Evolutionary conservation across 208 protist species (phyloP), one percentile per base, ranked within the genome.

Genomic region (Crithidia fasciculata): DNA sequence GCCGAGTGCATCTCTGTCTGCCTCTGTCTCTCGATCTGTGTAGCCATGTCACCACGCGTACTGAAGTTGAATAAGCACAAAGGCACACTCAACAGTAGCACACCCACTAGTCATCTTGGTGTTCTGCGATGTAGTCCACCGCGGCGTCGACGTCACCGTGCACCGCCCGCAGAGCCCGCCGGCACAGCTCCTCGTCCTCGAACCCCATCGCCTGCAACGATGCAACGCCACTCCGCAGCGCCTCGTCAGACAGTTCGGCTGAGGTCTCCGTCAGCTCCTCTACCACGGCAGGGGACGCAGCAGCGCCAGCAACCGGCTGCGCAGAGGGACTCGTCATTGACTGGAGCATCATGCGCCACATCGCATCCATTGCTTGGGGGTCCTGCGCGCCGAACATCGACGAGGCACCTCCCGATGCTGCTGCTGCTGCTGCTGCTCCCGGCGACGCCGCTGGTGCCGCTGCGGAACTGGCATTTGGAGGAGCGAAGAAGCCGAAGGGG

Each of bases 161-260:
- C 0, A 74, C 69, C 7, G 76, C 84, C 12, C 67, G 43, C 39
- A 96, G 68, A 0, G 87, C 86, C 53, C 83, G 72, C 36, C 88
- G 49, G 66, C 85, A 93, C n/a, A 89, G 40, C 9, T 54, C 61
- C 45, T 90, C 86, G 67, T 95, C 83, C 37, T 93, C 84, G 70
- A 96, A 96, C 3, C 92, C 92, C 88, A 96, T 94, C n/a, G 91
- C 87, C 0, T 54, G 68, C 74, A 80, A 61, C 41, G 61, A 37
- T 10, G 56, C 47, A 12, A 80, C 2, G 0, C 74, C 74, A 0
- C 19, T 36, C 47, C 56, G 68, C 59, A 80, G 16, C 16, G 18
- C n/a, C 18, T 81, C 69, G 57, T 81, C 69, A 0, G 76, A 59
- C 19, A 81, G 15, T 2, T 39, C 50, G 15, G 60, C 8, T 8